Percentiles rank a stretch among this genome's conserved stretches.
These are phyloP conservation scores for Tripterygium wilfordii DNA, from an alignment of 177 flowering plant species.

Conservation along the genomic window DNA sequence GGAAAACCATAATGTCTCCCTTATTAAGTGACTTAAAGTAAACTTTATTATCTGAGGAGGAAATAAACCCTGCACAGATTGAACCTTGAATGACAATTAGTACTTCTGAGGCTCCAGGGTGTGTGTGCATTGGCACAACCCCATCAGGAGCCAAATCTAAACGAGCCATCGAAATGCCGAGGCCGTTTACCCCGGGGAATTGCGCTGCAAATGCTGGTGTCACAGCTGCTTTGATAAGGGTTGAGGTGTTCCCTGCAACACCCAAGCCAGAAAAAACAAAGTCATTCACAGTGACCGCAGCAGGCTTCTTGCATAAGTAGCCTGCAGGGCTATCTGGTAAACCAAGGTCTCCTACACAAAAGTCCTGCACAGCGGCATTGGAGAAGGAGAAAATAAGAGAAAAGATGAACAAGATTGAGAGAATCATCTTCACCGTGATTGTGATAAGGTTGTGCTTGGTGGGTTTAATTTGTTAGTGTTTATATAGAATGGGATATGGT, in stretches of 20 bases:
- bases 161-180: slow-evolving; percentile 55
- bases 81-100: slow-evolving; percentile 40
- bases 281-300: slow-evolving; percentile 40
- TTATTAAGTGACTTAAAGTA: slow-evolving; percentile 35
- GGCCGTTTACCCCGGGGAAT: slow-evolving; percentile 64
- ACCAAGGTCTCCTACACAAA: slow-evolving; percentile 52
- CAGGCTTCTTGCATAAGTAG: slow-evolving; percentile 43
- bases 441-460: neutral
- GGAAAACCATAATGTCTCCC: slow-evolving; percentile 65
- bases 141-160: slow-evolving; percentile 52
- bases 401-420: slow-evolving; percentile 23
- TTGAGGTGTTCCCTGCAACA: slow-evolving; percentile 49
- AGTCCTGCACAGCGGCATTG: slow-evolving; percentile 39
- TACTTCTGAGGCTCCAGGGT: slow-evolving; percentile 48
- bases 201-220: slow-evolving; percentile 50
- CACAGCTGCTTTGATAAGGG: slow-evolving; percentile 56
- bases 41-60: slow-evolving; percentile 31
- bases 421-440: slow-evolving; percentile 5
- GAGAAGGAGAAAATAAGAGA: slow-evolving; percentile 25
- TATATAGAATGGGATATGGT: slow-evolving; percentile 9
- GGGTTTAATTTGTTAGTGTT: neutral
- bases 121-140: slow-evolving; percentile 73
- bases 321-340: slow-evolving; percentile 45
- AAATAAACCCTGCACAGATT: slow-evolving; percentile 47
- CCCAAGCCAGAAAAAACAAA: slow-evolving; percentile 48